Evolutionary conservation across 2,329 filamentous ascomycete genomes (phyloP), one percentile per base, ranked within the genome.

Genomic region (Xylariaceae sp.): DNA sequence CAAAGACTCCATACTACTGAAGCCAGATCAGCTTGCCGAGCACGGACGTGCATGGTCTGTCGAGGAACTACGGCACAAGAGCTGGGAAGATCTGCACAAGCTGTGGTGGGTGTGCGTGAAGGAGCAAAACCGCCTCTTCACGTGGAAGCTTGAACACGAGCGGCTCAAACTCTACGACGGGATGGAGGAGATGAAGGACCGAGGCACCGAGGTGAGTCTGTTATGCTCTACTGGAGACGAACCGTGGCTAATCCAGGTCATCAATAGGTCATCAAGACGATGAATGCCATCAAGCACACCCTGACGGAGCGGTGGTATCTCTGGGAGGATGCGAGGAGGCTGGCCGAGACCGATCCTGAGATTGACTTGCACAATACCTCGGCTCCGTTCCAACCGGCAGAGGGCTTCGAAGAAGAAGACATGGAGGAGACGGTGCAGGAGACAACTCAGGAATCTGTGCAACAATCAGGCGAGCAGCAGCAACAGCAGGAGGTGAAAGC

Each of bases 91-190:
- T 66, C 71, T 98, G 58, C 91, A 97, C 67, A 74, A 76, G 50
- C 75, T 98, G 61, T 98, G 92, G 90, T 98, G 91, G 89, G 80
- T 90, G 44, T 97, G 93, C 65, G 79, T 86, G 49, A 90, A 88
- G 71, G 93, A 98, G 72, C 77, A 87, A 59, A 98, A 98, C 69
- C 80, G 88, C 56, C 80, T 97, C 57, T 76, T 82, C n/a, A 97
- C 94, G 22, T 83, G 85, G 55, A 75, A 75, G 42, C 67, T 75
- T 46, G 89, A 95, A 72, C 77, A 88, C 58, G 62, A 72, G 22
- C 78, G 85, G 55, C 63, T 86, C 44, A 74, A 84, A 54, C 75
- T 88, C 39, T 82, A 88, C 95, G 70, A 73, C 78, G 35, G 68
- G 5, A 7, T 3, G 1, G 22, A 38, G 1, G 44, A 51, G 37